Evolutionary conservation across 2,329 filamentous ascomycete species (phyloP).

Genomic region (Ceratocystis cacaofunesta): DNA sequence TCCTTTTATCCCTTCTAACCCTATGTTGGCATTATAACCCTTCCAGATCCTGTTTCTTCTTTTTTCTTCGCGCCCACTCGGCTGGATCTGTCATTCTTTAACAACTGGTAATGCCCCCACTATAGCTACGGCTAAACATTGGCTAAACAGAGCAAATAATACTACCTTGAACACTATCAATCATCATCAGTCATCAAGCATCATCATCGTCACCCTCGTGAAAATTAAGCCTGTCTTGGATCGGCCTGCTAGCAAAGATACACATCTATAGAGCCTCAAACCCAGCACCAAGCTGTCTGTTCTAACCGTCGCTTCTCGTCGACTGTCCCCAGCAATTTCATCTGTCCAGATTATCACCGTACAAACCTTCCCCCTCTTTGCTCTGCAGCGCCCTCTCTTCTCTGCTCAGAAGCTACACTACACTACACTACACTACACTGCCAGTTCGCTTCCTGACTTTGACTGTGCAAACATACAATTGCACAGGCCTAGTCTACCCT

Average conservation of each 20-base stretch:
- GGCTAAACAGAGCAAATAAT: background rate
- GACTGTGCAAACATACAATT: constrained; percentile 1
- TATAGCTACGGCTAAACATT: background rate
- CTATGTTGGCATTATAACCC: no score
- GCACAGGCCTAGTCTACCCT: constrained; percentile 8
- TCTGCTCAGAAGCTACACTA: background rate
- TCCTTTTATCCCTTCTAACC: no score
- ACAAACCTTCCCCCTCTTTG: background rate
- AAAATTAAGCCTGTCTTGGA: background rate
- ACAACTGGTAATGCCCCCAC: background rate
- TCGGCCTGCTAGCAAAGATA: no score
- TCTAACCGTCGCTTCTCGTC: background rate
- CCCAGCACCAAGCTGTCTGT: background rate
- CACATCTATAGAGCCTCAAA: background rate
- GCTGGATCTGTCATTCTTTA: background rate
- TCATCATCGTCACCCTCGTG: background rate
- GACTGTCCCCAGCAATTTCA: no score
- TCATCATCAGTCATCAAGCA: background rate
- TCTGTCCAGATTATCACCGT: background rate
- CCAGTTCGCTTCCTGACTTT: constrained; percentile 1
- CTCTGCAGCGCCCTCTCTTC: background rate
- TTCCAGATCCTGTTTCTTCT: no score
- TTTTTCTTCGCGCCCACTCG: background rate
- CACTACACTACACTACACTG: background rate
- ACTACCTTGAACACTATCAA: background rate